Evolutionary conservation across 2,329 filamentous ascomycete species (phyloP), one percentile per base, ranked within the genome.

Genomic region (Alternaria ethzedia): DNA sequence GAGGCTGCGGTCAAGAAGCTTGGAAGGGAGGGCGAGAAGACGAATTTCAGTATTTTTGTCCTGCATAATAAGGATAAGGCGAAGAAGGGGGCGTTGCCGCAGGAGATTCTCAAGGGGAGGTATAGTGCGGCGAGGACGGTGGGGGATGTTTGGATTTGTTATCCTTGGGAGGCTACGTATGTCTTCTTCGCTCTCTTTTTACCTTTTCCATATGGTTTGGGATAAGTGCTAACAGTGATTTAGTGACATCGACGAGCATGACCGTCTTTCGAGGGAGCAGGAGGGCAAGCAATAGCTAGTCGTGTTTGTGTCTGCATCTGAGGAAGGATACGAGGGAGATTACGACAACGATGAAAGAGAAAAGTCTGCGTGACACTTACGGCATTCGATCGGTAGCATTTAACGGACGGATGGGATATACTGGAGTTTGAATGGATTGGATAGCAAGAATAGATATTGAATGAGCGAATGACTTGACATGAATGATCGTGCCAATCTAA

Each of bases 51-150:
- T 79, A 92, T 99, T 77, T 99, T 99, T 81, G 96, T 99, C 61
- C 86, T 99, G 76, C 96, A 99, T 83, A 99, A 99, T 87, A 99
- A 99, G 89, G 89, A 97, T 82, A 98, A 99, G 88, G 69, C 84
- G 59, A 99, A 99, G 90, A 97, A 97, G 87, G 96, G 96, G 57
- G 83, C 83, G 20, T 86, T 99, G 60, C 94, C 96, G 11, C 76
- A 88, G 20, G 89, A 93, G 41, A 93, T 98, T 87, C 85, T 95
- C 68, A 82, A 89, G 59, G 87, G 87, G 61, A 86, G 91, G 74
- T 99, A 99, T 83, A 82, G 91, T 70, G 96, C 96, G 21, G 93
- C 96, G 21, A 86, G 91, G 77, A 98, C 95, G 6, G 92, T 96
- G 30, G 88, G 87, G n/a, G 95, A 99, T 82, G 90, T 94, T 70